phyloP scores from a whole-genome alignment of 495 filamentous ascomycete species.

The Aspergillus carlsbadensis region DNA sequence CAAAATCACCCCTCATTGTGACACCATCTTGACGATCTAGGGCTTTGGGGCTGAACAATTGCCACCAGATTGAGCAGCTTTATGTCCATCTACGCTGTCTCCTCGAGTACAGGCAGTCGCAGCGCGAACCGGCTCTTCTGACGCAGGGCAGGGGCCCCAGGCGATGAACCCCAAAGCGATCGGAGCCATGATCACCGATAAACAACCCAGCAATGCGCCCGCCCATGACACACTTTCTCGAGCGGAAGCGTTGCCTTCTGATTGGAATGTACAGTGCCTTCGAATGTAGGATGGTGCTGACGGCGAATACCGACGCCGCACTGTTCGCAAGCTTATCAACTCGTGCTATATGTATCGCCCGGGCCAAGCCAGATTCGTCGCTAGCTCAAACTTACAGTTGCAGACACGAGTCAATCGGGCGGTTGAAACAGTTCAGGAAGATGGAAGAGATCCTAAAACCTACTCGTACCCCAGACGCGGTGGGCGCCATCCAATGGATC shows the following conservation, averaged over 20 bases:
- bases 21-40: background rate
- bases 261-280: too few species aligned
- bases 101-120: conserved; percentile 15
- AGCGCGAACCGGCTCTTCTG: conserved; percentile 40
- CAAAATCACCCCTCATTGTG: background rate
- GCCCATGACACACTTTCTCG: conserved; percentile 77
- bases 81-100: conserved; percentile 3
- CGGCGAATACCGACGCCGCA: conserved; percentile 90
- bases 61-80: background rate
- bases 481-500: conserved; percentile 42
- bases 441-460: conserved; percentile 38
- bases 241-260: too few species aligned
- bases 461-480: conserved; percentile 32
- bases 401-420: conserved; percentile 42
- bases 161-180: conserved; percentile 57
- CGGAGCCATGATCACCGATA: conserved; percentile 68
- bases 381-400: conserved; percentile 66
- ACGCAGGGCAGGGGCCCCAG: conserved; percentile 32
- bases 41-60: too few species aligned
- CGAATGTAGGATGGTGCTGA: conserved; percentile 83
- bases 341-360: background rate
- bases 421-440: conserved; percentile 42
- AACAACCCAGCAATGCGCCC: conserved; percentile 70
- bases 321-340: conserved; percentile 28
- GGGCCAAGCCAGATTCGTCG: background rate